Percentiles rank a stretch among this genome's conserved stretches.
Evolutionary conservation across 768 basidiomycete species (phyloP).

Genomic region (Candolleomyces eurysporus): DNA sequence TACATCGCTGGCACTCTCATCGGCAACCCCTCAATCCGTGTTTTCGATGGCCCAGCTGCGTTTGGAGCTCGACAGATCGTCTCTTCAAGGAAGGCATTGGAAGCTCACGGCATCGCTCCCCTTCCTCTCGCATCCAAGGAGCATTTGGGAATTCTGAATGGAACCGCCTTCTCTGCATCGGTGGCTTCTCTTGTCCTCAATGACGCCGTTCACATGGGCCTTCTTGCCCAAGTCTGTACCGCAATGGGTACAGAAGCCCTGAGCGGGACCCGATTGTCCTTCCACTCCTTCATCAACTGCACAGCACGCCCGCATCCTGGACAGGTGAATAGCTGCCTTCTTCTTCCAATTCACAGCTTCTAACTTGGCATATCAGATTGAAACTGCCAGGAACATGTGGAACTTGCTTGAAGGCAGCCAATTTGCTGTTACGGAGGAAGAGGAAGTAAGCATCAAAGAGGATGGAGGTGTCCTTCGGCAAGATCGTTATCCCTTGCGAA

Average conservation of each 20-base stretch:
- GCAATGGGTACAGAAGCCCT: constrained; percentile 86
- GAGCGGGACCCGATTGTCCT: constrained; percentile 66
- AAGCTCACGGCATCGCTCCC: constrained; percentile 58
- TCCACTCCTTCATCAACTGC: constrained; percentile 77
- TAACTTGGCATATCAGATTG: constrained; percentile 41
- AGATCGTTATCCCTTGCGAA: constrained; percentile 75
- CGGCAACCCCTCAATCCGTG: constrained; percentile 78
- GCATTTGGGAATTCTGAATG: constrained; percentile 79
- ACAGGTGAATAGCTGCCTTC: constrained; percentile 39
- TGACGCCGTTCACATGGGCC: constrained; percentile 65
- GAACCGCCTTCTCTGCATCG: constrained; percentile 81
- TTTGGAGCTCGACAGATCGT: constrained; percentile 51
- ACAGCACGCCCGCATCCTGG: constrained; percentile 80
- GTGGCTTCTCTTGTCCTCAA: constrained; percentile 73
- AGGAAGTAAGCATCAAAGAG: constrained; percentile 69
- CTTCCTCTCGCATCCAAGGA: constrained; percentile 73
- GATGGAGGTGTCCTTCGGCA: constrained; percentile 76
- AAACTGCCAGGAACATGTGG: constrained; percentile 68
- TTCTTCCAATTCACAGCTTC: neutral
- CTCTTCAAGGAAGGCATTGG: constrained; percentile 57
- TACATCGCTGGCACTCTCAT: constrained; percentile 81
- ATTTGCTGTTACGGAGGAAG: constrained; percentile 65
- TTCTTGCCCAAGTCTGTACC: constrained; percentile 71
- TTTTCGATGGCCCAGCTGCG: constrained; percentile 52
- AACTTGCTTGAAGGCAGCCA: constrained; percentile 65